A percentile compares a stretch with the other conserved stretches of the same genome.
These are phyloP conservation scores for Aureobasidium sp. DNA, from an alignment of 2,329 filamentous ascomycete genomes.

Conservation along the genomic window DNA sequence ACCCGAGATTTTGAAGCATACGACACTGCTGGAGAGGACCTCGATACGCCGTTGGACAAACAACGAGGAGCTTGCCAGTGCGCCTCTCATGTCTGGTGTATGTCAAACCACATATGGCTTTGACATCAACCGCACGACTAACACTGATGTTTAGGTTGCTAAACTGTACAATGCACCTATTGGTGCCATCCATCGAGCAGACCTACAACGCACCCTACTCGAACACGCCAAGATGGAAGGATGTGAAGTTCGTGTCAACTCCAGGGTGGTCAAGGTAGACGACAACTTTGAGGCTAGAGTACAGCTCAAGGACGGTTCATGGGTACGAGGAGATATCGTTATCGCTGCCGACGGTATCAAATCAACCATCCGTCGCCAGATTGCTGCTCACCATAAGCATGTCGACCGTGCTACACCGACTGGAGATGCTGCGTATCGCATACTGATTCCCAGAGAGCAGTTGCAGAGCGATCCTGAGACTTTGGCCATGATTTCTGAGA, in stretches of 20 bases:
- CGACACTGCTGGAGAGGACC: background rate
- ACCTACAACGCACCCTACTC: conserved; percentile 21
- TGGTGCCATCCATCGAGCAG: background rate
- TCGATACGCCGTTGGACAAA: background rate
- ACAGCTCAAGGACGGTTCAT: conserved; percentile 16
- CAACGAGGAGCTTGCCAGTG: background rate
- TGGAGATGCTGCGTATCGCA: background rate
- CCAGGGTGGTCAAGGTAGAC: conserved; percentile 16
- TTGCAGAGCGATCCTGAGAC: background rate
- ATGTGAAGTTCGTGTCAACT: conserved; percentile 29
- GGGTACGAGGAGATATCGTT: conserved; percentile 44
- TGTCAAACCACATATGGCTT: conserved; percentile 28
- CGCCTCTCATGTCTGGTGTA: background rate
- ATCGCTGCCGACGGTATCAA: conserved; percentile 51
- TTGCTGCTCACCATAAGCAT: background rate
- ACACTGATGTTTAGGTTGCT: background rate
- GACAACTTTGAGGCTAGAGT: conserved; percentile 20
- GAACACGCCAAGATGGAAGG: conserved; percentile 42
- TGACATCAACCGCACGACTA: too few species aligned
- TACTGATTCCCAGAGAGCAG: background rate
- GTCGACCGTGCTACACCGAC: background rate
- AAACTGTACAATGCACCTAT: background rate
- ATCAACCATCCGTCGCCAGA: background rate
- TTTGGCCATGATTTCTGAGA: background rate
- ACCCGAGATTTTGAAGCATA: conserved; percentile 18